A percentile compares a stretch with the other conserved stretches of the same genome.
Conservation (phyloP, 495 filamentous ascomycete genomes). For the Penicillium lagena region DNA sequence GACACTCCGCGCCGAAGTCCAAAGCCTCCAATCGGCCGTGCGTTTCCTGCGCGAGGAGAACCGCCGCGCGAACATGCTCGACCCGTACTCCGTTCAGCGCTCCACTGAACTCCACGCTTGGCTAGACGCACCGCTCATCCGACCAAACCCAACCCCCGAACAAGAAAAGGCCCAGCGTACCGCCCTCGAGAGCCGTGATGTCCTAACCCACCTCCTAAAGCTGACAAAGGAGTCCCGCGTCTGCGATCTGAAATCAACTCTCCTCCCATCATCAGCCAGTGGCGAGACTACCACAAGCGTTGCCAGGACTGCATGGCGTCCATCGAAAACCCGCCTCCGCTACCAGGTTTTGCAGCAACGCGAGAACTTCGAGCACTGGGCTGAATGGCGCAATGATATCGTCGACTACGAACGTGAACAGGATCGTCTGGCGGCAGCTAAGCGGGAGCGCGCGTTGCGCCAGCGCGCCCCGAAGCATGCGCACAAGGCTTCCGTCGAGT, state of each 20-base stretch:
- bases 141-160: slow-evolving; percentile 33
- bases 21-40: slow-evolving; percentile 65
- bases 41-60: slow-evolving; percentile 75
- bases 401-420: slow-evolving; percentile 39
- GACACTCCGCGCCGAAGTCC: slow-evolving; percentile 61
- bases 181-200: slow-evolving; percentile 61
- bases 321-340: slow-evolving; percentile 48
- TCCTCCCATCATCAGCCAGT: slow-evolving; percentile 17
- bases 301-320: slow-evolving; percentile 46
- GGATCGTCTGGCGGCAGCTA: slow-evolving; percentile 30
- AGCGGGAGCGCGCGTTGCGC: slow-evolving; percentile 25
- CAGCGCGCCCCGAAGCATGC: slow-evolving; percentile 20
- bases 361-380: slow-evolving; percentile 56
- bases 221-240: slow-evolving; percentile 55
- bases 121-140: slow-evolving; percentile 59
- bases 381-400: slow-evolving; percentile 54
- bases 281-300: slow-evolving; percentile 38
- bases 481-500: slow-evolving; percentile 24
- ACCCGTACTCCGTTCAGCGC: slow-evolving; percentile 55
- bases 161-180: slow-evolving; percentile 55
- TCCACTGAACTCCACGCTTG: slow-evolving; percentile 43
- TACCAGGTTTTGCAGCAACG: slow-evolving; percentile 55
- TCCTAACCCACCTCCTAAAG: slow-evolving; percentile 63
- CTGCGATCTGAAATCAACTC: slow-evolving; percentile 44
- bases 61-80: slow-evolving; percentile 54